Evolutionary conservation across 352 stramenopile genomes (phyloP), one percentile per base, ranked within the genome.

Genomic region (Pythium volutum): DNA sequence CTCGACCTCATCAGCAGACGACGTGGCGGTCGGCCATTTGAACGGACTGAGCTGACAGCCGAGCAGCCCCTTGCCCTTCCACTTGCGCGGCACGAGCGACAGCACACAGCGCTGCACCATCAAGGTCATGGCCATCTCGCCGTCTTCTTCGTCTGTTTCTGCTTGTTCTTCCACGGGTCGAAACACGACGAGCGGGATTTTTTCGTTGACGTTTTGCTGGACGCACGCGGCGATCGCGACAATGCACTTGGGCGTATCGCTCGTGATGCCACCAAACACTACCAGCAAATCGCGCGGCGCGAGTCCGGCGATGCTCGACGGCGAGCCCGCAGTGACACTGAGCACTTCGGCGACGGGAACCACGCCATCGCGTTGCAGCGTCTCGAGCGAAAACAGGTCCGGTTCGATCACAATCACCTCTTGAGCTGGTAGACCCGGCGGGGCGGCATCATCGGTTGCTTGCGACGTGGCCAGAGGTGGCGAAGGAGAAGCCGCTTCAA

Each of bases 11-110:
- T 11, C 52, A 48, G 10, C 18, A 5, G 23, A 39, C 1, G 33
- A 5, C 9, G 9, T 52, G 11, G 67, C 48, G 5, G 67, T 36
- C 2, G 71, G 34, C 77, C 77, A 84, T 47, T 88, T 84, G 63
- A 81, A 88, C 26, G 80, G 77, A 48, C 73, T 79, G 4, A 89
- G 52, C 42, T 89, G 76, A 36, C 77, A 89, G 0, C 80, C 80
- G 3, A 89, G 71, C 2, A 89, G 58, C 0, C 80, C 80, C 58
- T 88, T 89, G 16, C 77, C 80, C 18, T 73, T 70, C 80, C 80
- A 89, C 56, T 89, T 87, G 1, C 61, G 75, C 0, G 80, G 77
- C 15, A 55, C 22, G 18, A 77, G 55, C 20, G 20, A 39, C 4
- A 80, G 25, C 5, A 52, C 29, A 25, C 51, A 56, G 1, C 46